Evolutionary conservation across 2,329 filamentous ascomycete genomes (phyloP).

Genomic region (Ceratocystis colombiana): DNA sequence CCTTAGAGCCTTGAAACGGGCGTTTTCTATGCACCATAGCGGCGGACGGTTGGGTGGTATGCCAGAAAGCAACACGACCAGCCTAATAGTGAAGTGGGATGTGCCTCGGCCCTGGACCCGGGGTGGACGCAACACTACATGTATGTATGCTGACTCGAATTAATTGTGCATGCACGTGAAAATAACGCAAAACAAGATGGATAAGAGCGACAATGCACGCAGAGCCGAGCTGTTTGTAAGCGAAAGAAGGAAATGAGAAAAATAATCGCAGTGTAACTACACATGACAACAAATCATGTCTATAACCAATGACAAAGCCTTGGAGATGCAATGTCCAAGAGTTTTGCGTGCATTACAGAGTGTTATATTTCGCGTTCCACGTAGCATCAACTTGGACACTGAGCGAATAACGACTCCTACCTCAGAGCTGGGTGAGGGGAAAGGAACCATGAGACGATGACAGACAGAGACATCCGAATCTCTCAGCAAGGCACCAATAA

Average conservation of each 20-base stretch:
- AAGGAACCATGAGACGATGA: neutral
- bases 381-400: neutral
- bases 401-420: too few relatives aligned
- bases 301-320: neutral
- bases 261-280: neutral
- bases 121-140: neutral
- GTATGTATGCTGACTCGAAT: neutral
- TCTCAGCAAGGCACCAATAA: neutral
- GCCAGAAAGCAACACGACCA: neutral
- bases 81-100: neutral
- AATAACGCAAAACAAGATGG: constrained; percentile 7
- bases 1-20: constrained; percentile 1
- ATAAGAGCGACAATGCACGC: neutral
- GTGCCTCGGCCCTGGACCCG: neutral
- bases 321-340: neutral
- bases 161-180: neutral
- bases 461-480: neutral
- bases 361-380: neutral
- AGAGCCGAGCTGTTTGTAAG: neutral
- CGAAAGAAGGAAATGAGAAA: neutral
- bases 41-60: neutral
- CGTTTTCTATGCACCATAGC: neutral
- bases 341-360: neutral
- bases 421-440: neutral
- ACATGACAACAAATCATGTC: neutral